Conservation (phyloP, 352 stramenopile genomes). For the Phytopythium delawarense region DNA sequence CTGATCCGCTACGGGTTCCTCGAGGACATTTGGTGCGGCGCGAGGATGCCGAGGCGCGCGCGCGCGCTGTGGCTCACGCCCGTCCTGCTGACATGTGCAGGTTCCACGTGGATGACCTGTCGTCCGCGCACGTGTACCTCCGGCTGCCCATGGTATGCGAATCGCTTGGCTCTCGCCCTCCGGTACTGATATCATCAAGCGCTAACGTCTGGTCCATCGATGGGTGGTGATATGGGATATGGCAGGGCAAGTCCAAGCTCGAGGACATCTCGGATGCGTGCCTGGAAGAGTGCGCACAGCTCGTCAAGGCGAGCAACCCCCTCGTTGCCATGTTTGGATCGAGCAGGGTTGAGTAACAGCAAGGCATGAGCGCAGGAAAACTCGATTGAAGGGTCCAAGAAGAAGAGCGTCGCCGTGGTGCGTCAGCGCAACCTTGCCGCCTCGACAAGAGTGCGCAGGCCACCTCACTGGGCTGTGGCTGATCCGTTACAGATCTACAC, state of each 20-base stretch:
- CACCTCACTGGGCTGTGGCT: not conserved
- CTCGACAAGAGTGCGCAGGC: not conserved
- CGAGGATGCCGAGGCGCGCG: not conserved
- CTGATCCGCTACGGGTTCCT: conserved; percentile 97
- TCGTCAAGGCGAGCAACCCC: conserved; percentile 79
- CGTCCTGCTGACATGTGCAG: not conserved
- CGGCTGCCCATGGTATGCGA: conserved; percentile 77
- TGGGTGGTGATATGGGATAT: not conserved
- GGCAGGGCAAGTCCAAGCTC: conserved; percentile 61
- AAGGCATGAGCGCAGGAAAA: conserved; percentile 56
- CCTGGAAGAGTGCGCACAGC: conserved; percentile 87
- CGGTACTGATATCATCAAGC: not conserved
- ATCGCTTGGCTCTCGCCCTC: not conserved
- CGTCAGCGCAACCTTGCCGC: not conserved
- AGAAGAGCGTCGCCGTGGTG: conserved; percentile 84
- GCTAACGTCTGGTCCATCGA: not conserved
- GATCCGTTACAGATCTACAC: conserved; percentile 82
- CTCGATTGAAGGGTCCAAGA: conserved; percentile 93
- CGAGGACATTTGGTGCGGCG: conserved; percentile 90
- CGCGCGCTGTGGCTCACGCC: not conserved
- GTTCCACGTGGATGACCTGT: conserved; percentile 98
- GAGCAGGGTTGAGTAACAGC: not conserved
- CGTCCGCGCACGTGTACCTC: conserved; percentile 98
- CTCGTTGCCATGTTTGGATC: not conserved
- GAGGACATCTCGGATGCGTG: conserved; percentile 77